phyloP scores from a whole-genome alignment of 768 basidiomycete species.

The Coprinopsis marcescibilis region DNA sequence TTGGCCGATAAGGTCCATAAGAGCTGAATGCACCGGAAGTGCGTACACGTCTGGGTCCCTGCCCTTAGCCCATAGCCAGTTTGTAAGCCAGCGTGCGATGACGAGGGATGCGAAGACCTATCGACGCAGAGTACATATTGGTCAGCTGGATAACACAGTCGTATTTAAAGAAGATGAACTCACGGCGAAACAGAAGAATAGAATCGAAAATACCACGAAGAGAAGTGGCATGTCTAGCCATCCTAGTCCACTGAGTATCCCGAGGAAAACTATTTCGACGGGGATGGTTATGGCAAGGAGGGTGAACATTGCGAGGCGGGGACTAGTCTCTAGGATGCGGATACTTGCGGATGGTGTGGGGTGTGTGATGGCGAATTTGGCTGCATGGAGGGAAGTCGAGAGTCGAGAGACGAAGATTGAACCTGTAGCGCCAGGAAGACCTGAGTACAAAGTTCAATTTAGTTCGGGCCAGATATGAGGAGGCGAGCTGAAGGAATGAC shows the following conservation, averaged over 20 bases:
- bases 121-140: slow-evolving; percentile 3
- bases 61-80: slow-evolving; percentile 70
- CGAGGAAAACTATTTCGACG: slow-evolving; percentile 70
- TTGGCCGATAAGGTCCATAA: slow-evolving; percentile 84
- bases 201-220: slow-evolving; percentile 61
- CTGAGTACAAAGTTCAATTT: slow-evolving; percentile 29
- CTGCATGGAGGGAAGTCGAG: slow-evolving; percentile 81
- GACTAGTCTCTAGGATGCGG: slow-evolving; percentile 32
- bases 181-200: slow-evolving; percentile 76
- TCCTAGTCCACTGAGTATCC: slow-evolving; percentile 55
- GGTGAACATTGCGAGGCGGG: slow-evolving; percentile 55
- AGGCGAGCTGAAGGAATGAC: slow-evolving; percentile 16
- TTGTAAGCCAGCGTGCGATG: slow-evolving; percentile 61
- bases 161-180: slow-evolving; percentile 25
- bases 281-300: slow-evolving; percentile 77
- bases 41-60: slow-evolving; percentile 92
- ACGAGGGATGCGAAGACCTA: slow-evolving; percentile 71
- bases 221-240: slow-evolving; percentile 73
- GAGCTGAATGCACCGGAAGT: slow-evolving; percentile 84
- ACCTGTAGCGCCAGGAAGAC: slow-evolving; percentile 84
- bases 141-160: slow-evolving; percentile 1
- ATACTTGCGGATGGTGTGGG: slow-evolving; percentile 15
- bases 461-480: background rate
- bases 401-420: slow-evolving; percentile 88
- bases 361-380: slow-evolving; percentile 32